Conservation (phyloP, 1,284 basidiomycete genomes). For the Naganishia sp. region DNA sequence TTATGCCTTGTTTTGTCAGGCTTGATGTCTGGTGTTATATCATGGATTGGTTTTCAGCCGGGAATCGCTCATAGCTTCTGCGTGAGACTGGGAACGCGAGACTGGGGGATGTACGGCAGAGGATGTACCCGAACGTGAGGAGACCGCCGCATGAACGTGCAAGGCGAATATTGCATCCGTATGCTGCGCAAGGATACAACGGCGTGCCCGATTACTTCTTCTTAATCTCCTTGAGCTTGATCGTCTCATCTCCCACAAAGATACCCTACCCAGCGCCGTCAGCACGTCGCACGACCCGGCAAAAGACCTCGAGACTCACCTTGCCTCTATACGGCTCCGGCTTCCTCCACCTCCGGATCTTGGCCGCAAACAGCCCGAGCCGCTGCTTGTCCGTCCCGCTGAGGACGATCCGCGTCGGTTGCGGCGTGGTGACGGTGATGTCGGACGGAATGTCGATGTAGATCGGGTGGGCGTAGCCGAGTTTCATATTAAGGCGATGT, state of each 20-base stretch:
- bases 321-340: constrained; percentile 98
- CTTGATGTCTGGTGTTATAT: too few species aligned
- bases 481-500: constrained; percentile 71
- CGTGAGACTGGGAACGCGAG: too few species aligned
- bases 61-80: too few species aligned
- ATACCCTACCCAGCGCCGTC: constrained; percentile 65
- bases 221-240: constrained; percentile 86
- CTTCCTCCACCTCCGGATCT: constrained; percentile 77
- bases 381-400: constrained; percentile 60
- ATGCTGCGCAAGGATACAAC: neutral
- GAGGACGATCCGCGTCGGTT: constrained; percentile 58
- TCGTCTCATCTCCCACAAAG: constrained; percentile 84
- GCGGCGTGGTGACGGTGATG: constrained; percentile 64
- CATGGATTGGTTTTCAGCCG: neutral
- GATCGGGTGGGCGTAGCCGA: constrained; percentile 88
- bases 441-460: constrained; percentile 76
- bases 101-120: too few species aligned
- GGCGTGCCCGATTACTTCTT: constrained; percentile 71
- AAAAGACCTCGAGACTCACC: constrained; percentile 58
- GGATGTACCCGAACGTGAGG: too few species aligned
- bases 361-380: constrained; percentile 83
- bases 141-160: too few species aligned
- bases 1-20: too few species aligned
- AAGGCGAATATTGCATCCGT: too few species aligned
- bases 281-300: constrained; percentile 16